Percentiles rank a stretch among this genome's conserved stretches.
phyloP scores from a whole-genome alignment of 2,329 filamentous ascomycete species.

The Pseudonectria buxi region DNA sequence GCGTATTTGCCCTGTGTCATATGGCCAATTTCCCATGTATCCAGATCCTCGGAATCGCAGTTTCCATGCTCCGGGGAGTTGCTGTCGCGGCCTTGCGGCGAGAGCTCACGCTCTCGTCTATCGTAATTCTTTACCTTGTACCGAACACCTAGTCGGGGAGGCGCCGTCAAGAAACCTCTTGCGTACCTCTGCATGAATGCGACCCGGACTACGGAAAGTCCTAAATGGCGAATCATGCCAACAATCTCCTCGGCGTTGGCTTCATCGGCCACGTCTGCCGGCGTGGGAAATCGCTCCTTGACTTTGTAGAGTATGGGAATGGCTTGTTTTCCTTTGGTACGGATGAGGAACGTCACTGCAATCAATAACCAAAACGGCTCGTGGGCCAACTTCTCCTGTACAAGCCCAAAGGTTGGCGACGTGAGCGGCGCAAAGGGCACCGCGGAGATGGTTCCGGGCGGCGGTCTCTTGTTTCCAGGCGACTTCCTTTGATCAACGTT shows the following conservation, averaged over 20 bases:
- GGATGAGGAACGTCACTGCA: slow-evolving; percentile 78
- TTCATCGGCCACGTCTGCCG: slow-evolving; percentile 51
- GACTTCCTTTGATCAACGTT: slow-evolving; percentile 10
- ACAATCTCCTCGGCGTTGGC: slow-evolving; percentile 45
- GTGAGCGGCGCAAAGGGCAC: slow-evolving; percentile 63
- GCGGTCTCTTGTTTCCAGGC: slow-evolving; percentile 25
- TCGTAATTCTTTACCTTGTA: slow-evolving; percentile 47
- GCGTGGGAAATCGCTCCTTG: slow-evolving; percentile 61
- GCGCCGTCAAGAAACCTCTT: slow-evolving; percentile 56
- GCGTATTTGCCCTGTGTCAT: slow-evolving; percentile 78
- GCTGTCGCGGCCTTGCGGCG: slow-evolving; percentile 1
- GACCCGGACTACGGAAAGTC: slow-evolving; percentile 63
- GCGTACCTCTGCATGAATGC: slow-evolving; percentile 64
- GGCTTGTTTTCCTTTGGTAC: slow-evolving; percentile 66
- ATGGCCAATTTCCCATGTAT: slow-evolving; percentile 78
- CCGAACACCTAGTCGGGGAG: slow-evolving; percentile 52
- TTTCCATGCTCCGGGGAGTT: background rate
- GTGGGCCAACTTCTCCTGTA: slow-evolving; percentile 71
- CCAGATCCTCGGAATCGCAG: slow-evolving; percentile 14
- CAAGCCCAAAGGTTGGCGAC: slow-evolving; percentile 62
- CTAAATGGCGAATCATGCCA: slow-evolving; percentile 60
- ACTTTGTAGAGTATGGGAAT: slow-evolving; percentile 69
- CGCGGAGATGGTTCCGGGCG: slow-evolving; percentile 42
- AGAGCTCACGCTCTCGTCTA: slow-evolving; percentile 24
- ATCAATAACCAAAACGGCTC: slow-evolving; percentile 76